A percentile compares a stretch with the other conserved stretches of the same genome.
These are phyloP conservation scores for Elsinoe necatrix DNA, from an alignment of 2,329 filamentous ascomycete species.

Conservation along the genomic window DNA sequence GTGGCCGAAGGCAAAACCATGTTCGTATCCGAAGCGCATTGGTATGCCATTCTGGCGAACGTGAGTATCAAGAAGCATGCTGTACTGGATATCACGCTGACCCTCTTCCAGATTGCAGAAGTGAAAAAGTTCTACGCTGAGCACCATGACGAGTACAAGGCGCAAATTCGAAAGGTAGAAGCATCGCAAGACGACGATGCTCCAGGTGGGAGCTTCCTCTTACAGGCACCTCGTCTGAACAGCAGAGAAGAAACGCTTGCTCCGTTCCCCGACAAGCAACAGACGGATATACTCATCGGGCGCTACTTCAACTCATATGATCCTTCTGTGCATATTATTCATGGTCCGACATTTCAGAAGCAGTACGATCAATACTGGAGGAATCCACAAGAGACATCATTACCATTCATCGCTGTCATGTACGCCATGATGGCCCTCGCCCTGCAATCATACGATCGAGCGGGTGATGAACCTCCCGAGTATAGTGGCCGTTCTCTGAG, in stretches of 20 bases:
- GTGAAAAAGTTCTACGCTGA: constrained; percentile 82
- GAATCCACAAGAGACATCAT: constrained; percentile 60
- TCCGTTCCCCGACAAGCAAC: constrained; percentile 70
- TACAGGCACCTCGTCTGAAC: constrained; percentile 61
- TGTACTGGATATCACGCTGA: background rate
- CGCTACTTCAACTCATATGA: constrained; percentile 84
- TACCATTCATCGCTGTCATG: constrained; percentile 71
- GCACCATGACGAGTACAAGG: constrained; percentile 83
- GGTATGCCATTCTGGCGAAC: constrained; percentile 45
- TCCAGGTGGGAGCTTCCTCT: constrained; percentile 65
- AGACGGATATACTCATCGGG: constrained; percentile 74
- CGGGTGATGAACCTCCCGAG: constrained; percentile 70
- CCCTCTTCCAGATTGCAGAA: constrained; percentile 62
- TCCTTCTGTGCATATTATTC: constrained; percentile 49
- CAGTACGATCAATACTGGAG: constrained; percentile 62
- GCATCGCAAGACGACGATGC: constrained; percentile 54
- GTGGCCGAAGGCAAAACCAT: constrained; percentile 42
- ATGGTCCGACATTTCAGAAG: constrained; percentile 72
- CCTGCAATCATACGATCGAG: constrained; percentile 69
- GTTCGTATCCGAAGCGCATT: constrained; percentile 45
- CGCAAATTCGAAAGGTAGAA: constrained; percentile 67
- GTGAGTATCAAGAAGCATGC: constrained; percentile 28
- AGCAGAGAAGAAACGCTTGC: constrained; percentile 69
- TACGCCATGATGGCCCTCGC: constrained; percentile 70
- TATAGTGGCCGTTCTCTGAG: constrained; percentile 57